Evolutionary conservation across 495 filamentous ascomycete genomes (phyloP).

Genomic region (Penicillium flavigenum): DNA sequence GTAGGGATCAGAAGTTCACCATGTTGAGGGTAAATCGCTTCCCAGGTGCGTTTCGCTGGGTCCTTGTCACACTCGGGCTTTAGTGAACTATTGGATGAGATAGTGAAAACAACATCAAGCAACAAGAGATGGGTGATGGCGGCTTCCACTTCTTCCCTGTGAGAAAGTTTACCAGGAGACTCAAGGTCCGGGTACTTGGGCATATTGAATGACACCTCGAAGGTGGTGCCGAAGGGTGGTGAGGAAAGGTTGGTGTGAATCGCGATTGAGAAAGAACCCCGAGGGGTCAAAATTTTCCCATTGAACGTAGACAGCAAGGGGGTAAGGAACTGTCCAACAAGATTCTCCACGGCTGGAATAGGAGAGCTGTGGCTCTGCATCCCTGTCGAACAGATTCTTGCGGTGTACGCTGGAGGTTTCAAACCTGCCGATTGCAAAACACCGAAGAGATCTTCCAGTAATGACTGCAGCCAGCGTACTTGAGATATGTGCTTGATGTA

Average conservation of each 20-base stretch:
- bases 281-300: conserved; percentile 35
- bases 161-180: conserved; percentile 36
- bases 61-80: conserved; percentile 5
- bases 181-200: conserved; percentile 36
- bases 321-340: conserved; percentile 40
- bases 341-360: conserved; percentile 34
- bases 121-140: conserved; percentile 40
- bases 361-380: conserved; percentile 8
- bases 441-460: conserved; percentile 37
- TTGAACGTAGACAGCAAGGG: conserved; percentile 46
- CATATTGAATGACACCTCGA: conserved; percentile 43
- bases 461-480: conserved; percentile 37
- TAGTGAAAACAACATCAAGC: conserved; percentile 38
- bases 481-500: conserved; percentile 60
- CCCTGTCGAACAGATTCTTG: conserved; percentile 33
- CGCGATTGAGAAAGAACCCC: conserved; percentile 44
- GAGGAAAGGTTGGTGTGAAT: conserved; percentile 44
- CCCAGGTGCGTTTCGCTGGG: conserved; percentile 25
- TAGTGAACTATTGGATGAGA: conserved; percentile 25
- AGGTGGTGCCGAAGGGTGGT: conserved; percentile 49
- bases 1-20: conserved; percentile 37
- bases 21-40: conserved; percentile 42
- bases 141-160: conserved; percentile 40
- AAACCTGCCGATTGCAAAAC: conserved; percentile 46
- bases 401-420: conserved; percentile 29